Evolutionary conservation across 805 yeast species (phyloP), one percentile per base, ranked within the genome.

Genomic region (Spencermartinsiella europaea): DNA sequence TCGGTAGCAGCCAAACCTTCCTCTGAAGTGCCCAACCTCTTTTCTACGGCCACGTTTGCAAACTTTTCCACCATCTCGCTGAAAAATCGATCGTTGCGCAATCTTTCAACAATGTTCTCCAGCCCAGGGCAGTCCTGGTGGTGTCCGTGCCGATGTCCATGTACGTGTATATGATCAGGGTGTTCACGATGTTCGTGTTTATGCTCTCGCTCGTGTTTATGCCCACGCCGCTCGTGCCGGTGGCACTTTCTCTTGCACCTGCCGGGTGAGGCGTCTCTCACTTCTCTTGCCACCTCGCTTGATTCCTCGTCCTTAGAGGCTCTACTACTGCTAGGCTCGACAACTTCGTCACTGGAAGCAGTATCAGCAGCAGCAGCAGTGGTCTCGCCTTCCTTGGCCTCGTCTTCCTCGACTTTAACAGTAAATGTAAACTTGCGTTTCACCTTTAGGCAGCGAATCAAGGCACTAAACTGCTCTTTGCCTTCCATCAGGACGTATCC

Each of bases 311-410:
- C 31, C 31, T 25, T 7, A 25, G 7, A 7, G 31, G 31, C 31
- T n/a, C n/a, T n/a, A n/a, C n/a, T n/a, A n/a, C n/a, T n/a, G n/a
- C n/a, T n/a, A 4, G 15, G 19, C 19, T 34, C 20, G 3, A 3
- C 17, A 7, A 7, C 31, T 7, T 25, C 31, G 31, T 7, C 7
- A 25, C 31, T 25, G 10, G 31, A 25, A 7, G 12, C 7, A 7
- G 7, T 27, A 14, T 4, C 40, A 20, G 5, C 40, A 8, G 40
- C 3, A 16, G 14, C 14, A 3, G 14, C 8, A 7, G 4, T 21
- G 21, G 21, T 22, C 21, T 8, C n/a, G 42, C 28, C 28, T 10
- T 19, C 49, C 7, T 79, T 78, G 14, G 78, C 79, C 33, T 67
- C 69, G 15, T 68, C 71, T 22, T 73, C 72, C 20, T 62, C 63